These are phyloP conservation scores for Thalassiosira sp. DNA, from an alignment of 352 stramenopile species.

Conservation along the genomic window DNA sequence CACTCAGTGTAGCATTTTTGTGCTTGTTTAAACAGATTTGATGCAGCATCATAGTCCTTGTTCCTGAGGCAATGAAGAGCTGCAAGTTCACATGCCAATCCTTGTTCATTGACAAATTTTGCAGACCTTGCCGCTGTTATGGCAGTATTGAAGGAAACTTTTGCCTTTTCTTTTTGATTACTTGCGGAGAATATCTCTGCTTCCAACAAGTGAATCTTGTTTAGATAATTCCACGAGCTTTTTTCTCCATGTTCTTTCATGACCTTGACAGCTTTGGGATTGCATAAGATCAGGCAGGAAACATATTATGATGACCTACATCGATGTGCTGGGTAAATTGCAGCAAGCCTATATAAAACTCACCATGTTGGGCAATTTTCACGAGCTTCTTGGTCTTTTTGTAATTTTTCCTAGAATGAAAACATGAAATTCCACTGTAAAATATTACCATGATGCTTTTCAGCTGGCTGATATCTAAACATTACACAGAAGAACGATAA, in stretches of 20 bases:
- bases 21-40: constrained; percentile 17
- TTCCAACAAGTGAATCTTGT: constrained; percentile 24
- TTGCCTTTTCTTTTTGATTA: constrained; percentile 8
- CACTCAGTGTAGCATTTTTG: constrained; percentile 22
- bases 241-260: constrained; percentile 11
- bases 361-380: constrained; percentile 7
- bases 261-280: neutral
- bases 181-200: constrained; percentile 11
- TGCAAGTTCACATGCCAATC: constrained; percentile 25
- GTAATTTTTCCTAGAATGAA: constrained; percentile 6
- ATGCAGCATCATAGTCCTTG: constrained; percentile 1
- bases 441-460: constrained; percentile 14
- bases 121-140: constrained; percentile 18
- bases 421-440: constrained; percentile 21
- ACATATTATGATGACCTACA: neutral
- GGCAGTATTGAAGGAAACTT: constrained; percentile 10
- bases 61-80: constrained; percentile 13
- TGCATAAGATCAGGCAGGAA: neutral
- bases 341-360: no score
- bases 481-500: neutral
- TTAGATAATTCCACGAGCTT: constrained; percentile 3
- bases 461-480: neutral
- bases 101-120: constrained; percentile 23
- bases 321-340: no score
- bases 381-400: neutral